phyloP scores from a whole-genome alignment of 1,139 yeast species.

The Candida buenavistaensis region DNA sequence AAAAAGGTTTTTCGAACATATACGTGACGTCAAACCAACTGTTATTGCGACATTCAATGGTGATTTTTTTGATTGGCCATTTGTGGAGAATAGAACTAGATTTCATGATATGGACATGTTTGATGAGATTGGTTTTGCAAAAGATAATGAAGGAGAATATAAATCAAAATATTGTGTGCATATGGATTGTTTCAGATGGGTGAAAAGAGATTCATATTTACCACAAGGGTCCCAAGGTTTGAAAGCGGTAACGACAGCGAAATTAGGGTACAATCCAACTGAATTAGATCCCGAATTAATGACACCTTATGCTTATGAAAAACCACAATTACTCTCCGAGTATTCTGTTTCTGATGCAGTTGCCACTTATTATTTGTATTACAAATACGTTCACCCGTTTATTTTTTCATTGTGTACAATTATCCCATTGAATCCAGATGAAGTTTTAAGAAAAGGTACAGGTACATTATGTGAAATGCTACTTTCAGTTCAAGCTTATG shows the following conservation, averaged over 20 bases:
- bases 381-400: constrained; percentile 97
- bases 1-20: constrained; percentile 82
- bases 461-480: constrained; percentile 99
- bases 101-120: constrained; percentile 86
- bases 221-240: constrained; percentile 99
- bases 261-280: constrained; percentile 93
- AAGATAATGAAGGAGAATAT: constrained; percentile 88
- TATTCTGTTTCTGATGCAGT: constrained; percentile 99
- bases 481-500: constrained; percentile 93
- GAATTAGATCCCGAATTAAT: constrained; percentile 96
- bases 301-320: constrained; percentile 96
- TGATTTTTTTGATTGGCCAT: constrained; percentile 99
- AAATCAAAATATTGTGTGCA: constrained; percentile 92
- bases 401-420: constrained; percentile 94
- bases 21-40: constrained; percentile 85
- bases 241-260: constrained; percentile 95
- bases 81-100: constrained; percentile 83
- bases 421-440: constrained; percentile 95
- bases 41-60: constrained; percentile 98
- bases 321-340: constrained; percentile 90
- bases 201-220: constrained; percentile 93
- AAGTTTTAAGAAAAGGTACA: constrained; percentile 93
- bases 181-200: constrained; percentile 99
- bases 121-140: constrained; percentile 91
- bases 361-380: constrained; percentile 93